phyloP scores from a whole-genome alignment of 2,329 filamentous ascomycete species.

The Chaetomiaceae sp. region DNA sequence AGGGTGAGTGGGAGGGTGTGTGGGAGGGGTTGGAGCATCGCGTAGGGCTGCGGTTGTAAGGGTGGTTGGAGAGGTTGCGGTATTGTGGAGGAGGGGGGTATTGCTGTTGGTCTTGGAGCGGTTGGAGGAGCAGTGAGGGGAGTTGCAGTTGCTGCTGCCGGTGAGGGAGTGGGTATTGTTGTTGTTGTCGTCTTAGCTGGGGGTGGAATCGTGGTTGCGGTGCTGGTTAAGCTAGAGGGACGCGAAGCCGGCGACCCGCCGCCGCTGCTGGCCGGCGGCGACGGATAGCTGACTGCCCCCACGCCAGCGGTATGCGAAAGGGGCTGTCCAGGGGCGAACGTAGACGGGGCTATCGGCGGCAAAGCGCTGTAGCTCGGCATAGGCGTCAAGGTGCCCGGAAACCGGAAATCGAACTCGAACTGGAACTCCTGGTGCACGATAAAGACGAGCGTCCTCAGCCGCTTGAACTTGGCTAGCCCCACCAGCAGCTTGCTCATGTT shows the following conservation, averaged over 20 bases:
- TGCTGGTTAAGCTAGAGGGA: background rate
- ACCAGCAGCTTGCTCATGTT: constrained; percentile 39
- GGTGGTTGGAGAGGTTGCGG: constrained; percentile 2
- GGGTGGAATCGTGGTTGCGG: background rate
- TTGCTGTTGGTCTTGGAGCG: constrained; percentile 3
- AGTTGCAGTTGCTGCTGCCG: background rate
- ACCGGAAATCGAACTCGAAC: constrained; percentile 36
- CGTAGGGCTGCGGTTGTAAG: background rate
- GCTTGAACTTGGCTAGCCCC: constrained; percentile 35
- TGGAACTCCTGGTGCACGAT: constrained; percentile 44
- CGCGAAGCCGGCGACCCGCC: background rate
- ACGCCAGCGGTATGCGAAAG: background rate
- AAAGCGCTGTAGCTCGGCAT: constrained; percentile 11
- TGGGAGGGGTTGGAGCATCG: background rate
- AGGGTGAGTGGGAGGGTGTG: background rate
- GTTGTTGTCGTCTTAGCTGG: background rate
- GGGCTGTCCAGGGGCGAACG: too few species aligned
- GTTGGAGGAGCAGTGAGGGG: background rate
- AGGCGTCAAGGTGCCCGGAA: constrained; percentile 21
- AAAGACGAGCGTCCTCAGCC: constrained; percentile 37
- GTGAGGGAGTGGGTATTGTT: too few species aligned
- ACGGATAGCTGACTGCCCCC: background rate
- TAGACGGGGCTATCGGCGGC: background rate
- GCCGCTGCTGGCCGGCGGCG: constrained; percentile 9
- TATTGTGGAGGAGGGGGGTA: too few species aligned